Base-by-base conservation (phyloP, 2,329 filamentous ascomycete genomes). In the Fusarium sp. region DNA sequence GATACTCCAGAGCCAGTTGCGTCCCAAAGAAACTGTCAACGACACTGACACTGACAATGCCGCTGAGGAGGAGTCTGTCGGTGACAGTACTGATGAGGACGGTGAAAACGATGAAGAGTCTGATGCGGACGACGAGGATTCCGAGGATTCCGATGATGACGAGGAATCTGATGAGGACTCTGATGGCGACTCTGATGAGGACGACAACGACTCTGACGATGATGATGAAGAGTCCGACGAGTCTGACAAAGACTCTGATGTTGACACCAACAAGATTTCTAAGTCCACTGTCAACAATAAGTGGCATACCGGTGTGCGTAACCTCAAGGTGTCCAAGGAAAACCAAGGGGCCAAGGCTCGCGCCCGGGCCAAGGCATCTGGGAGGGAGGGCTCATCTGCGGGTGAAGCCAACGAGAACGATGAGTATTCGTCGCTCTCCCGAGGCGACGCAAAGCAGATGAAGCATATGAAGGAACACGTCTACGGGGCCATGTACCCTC, bases 401-500 rank as follows among this genome's bases (percentile, higher is more conserved):
- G 38, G 38, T 22, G 38, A 41, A 41, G 13, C 39, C 39, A n/a
- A n/a, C 22, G 39, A n/a, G 8, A 10, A 13, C 22, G 39, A n/a
- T 10, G 14, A n/a, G 14, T 6, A 15, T 6, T 42, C 39, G 15
- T 42, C 39, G 39, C 22, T 42, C 39, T 42, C 15, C 39, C 39
- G 22, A 7, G 39, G 39, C 39, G 6, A 15, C 22, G 8, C 14
- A 9, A 15, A 15, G 39, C 39, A n/a, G 18, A 28, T 11, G 45
- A 28, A 47, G 18, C 13, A 47, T 69, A 76, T 84, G 35, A 78
- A 78, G 22, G 65, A 76, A 12, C 74, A 82, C 67, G 70, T 84
- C 50, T 78, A 79, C 56, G 64, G 68, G 9, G 53, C 72, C 12
- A 70, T 84, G 9, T 83, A 83, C 70, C 81, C 81, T 0, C 42